These are phyloP conservation scores for Penicillium lividum DNA, from an alignment of 495 filamentous ascomycete genomes.

Conservation along the genomic window DNA sequence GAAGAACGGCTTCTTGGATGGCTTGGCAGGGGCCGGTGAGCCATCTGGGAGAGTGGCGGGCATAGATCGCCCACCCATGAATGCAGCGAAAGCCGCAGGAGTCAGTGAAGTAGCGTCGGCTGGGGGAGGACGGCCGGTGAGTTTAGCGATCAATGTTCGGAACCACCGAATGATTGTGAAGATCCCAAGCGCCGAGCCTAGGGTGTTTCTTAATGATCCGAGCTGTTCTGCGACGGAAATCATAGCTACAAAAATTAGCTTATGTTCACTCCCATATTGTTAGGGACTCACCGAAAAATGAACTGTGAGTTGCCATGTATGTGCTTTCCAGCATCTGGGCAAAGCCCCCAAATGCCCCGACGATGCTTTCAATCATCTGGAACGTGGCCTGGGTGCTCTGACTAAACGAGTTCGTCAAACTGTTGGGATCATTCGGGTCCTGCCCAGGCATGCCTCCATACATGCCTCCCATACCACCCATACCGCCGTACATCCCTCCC, in stretches of 20 bases:
- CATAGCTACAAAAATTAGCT: slow-evolving; percentile 69
- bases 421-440: slow-evolving; percentile 90
- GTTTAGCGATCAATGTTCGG: slow-evolving; percentile 82
- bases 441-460: slow-evolving; percentile 53
- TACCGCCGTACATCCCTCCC: slow-evolving; percentile 48
- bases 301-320: slow-evolving; percentile 99
- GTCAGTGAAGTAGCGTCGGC: slow-evolving; percentile 84
- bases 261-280: neutral
- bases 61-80: slow-evolving; percentile 57
- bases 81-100: slow-evolving; percentile 84
- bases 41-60: slow-evolving; percentile 55
- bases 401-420: slow-evolving; percentile 84
- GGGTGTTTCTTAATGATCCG: slow-evolving; percentile 86
- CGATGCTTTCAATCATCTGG: slow-evolving; percentile 97
- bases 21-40: slow-evolving; percentile 59
- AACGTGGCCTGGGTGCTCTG: slow-evolving; percentile 97
- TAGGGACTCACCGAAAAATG: slow-evolving; percentile 83
- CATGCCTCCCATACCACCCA: slow-evolving; percentile 55
- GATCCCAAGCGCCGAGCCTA: slow-evolving; percentile 92
- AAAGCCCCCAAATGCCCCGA: slow-evolving; percentile 95
- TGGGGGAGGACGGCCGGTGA: slow-evolving; percentile 91
- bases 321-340: slow-evolving; percentile 99
- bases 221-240: slow-evolving; percentile 98
- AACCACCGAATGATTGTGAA: slow-evolving; percentile 96
- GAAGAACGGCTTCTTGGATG: slow-evolving; percentile 90